Base-by-base conservation (phyloP, 2,329 filamentous ascomycete species). In the Ophiostoma himal-ulmi region DNA sequence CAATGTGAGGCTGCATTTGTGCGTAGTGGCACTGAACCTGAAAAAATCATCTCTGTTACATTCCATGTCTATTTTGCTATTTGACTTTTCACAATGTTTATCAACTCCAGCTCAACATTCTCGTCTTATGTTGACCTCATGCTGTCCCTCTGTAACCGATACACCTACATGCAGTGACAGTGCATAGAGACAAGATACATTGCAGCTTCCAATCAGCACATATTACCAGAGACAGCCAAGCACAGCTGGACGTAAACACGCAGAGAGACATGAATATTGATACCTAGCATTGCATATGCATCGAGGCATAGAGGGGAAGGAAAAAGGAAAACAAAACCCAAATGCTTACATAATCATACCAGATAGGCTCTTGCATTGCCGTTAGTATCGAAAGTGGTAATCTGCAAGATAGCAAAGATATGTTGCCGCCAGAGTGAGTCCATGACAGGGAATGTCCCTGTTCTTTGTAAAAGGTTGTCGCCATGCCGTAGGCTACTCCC, bases 81-180 rank as follows among this genome's bases (percentile, higher is more conserved):
- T 30, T 30, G 30, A 2, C 1, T 30, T 30, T 30, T 30, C 1
- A 3, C 30, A 30, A 30, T 30, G 30, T 30, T 30, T 30, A 30
- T 30, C 30, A 30, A 30, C 3, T 30, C 67, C n/a, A 17, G 36
- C 14, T 14, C 10, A 13, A 30, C 57, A 30, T n/a, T 52, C 52
- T n/a, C 39, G 44, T 22, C 44, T 48, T 48, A n/a, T 48, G 44
- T 48, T 20, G 44, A 20, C 44, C 20, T 14, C 52, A 57, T 57
- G 52, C 52, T 57, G 52, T 57, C 52, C 52, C 52, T 57, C 52
- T 57, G 52, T 20, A 54, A 54, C 20, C 48, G n/a, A 54, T 54
- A 8, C 52, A 57, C 52, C 52, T 26, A 26, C 52, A 57, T 57
- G 52, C 22, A 57, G 52, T 57, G 52, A 57, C 52, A 57, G n/a